A percentile compares a stretch with the other conserved stretches of the same genome.
Conservation (phyloP, 176 grass and related monocot genomes). For the Triticum turgidum region DNA sequence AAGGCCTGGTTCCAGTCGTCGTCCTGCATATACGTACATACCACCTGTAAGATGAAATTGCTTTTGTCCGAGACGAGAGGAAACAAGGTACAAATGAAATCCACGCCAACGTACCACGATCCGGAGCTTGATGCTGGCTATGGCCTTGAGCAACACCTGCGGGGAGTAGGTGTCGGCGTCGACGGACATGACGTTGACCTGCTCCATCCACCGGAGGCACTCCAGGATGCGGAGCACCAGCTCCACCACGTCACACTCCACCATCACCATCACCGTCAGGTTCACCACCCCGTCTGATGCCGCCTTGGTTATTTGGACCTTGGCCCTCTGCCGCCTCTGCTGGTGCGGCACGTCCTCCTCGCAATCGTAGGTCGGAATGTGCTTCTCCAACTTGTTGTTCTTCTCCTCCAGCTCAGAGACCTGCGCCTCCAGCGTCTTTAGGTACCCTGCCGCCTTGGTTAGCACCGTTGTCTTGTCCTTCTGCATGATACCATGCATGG, state of each 20-base stretch:
- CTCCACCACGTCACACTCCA: slow-evolving; percentile 72
- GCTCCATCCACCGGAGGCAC: slow-evolving; percentile 50
- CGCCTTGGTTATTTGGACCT: slow-evolving; percentile 52
- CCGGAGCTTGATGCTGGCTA: slow-evolving; percentile 70
- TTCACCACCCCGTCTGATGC: slow-evolving; percentile 42
- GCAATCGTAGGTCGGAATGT: slow-evolving; percentile 22
- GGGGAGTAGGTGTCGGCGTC: slow-evolving; percentile 74
- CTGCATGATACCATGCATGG: slow-evolving; percentile 2
- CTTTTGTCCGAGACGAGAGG: neutral
- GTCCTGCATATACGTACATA: slow-evolving; percentile 37
- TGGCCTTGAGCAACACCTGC: slow-evolving; percentile 61
- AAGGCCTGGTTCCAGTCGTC: slow-evolving; percentile 64
- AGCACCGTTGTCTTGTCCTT: slow-evolving; percentile 95
- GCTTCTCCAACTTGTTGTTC: slow-evolving; percentile 66
- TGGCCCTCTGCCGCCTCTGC: slow-evolving; percentile 29
- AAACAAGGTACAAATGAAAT: neutral
- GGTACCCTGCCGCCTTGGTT: slow-evolving; percentile 57
- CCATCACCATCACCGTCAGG: slow-evolving; percentile 68
- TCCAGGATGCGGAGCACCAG: slow-evolving; percentile 76
- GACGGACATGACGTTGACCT: slow-evolving; percentile 53
- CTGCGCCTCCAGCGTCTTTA: slow-evolving; percentile 61
- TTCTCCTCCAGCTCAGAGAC: slow-evolving; percentile 80
- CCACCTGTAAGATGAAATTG: neutral
- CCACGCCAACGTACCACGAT: slow-evolving; percentile 37
- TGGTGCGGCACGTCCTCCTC: neutral